Evolutionary conservation across 2,329 filamentous ascomycete species (phyloP).

Genomic region (Trichoderma atrobrunneum): DNA sequence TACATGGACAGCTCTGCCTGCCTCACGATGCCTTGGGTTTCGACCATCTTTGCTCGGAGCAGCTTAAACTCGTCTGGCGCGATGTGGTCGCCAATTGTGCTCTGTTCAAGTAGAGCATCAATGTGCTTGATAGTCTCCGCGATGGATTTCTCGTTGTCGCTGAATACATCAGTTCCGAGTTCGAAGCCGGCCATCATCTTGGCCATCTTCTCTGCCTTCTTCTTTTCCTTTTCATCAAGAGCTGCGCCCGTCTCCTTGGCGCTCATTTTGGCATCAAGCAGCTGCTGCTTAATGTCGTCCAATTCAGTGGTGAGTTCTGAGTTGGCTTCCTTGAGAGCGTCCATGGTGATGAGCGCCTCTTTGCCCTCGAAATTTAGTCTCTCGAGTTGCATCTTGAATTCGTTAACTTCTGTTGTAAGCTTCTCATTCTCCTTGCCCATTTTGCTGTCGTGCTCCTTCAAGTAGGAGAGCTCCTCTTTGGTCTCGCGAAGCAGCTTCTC

Average conservation of each 20-base stretch:
- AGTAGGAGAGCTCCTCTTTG: conserved; percentile 78
- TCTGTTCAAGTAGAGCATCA: conserved; percentile 73
- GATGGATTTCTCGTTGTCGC: conserved; percentile 84
- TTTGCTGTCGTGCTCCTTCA: conserved; percentile 83
- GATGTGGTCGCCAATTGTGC: conserved; percentile 72
- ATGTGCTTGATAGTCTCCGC: conserved; percentile 80
- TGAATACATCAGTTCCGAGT: conserved; percentile 87
- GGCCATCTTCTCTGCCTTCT: conserved; percentile 98
- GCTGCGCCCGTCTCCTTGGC: conserved; percentile 89
- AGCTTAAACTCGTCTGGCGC: conserved; percentile 77
- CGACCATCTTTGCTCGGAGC: conserved; percentile 74
- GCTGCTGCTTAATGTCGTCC: conserved; percentile 93
- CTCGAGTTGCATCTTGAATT: conserved; percentile 95
- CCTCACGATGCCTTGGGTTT: conserved; percentile 87
- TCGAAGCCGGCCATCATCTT: conserved; percentile 99
- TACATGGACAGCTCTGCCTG: conserved; percentile 88
- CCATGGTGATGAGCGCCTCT: conserved; percentile 96
- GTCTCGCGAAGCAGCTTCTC: conserved; percentile 80
- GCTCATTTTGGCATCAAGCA: conserved; percentile 93
- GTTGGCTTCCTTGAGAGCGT: conserved; percentile 94
- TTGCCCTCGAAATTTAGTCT: conserved; percentile 94
- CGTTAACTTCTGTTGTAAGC: conserved; percentile 80
- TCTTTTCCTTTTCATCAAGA: conserved; percentile 95
- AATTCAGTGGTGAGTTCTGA: conserved; percentile 86
- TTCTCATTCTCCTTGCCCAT: conserved; percentile 88